These are phyloP conservation scores for Rhinocladiella mackenziei DNA, from an alignment of 2,329 filamentous ascomycete species.

Conservation along the genomic window DNA sequence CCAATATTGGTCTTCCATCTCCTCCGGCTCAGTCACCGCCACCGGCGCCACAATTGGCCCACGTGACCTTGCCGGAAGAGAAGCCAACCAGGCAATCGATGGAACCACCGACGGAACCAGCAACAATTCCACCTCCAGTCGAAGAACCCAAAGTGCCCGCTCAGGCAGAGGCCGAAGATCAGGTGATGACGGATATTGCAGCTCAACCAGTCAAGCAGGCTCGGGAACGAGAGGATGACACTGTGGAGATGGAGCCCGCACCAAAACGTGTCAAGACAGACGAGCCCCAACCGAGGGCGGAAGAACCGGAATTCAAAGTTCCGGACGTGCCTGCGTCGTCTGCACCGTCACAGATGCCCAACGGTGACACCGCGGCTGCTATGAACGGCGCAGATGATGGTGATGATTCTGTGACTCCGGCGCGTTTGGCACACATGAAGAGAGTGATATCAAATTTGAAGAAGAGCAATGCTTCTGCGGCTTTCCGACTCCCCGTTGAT, in stretches of 20 bases:
- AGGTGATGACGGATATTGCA: slow-evolving; percentile 54
- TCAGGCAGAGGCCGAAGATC: slow-evolving; percentile 36
- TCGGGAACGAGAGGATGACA: slow-evolving; percentile 74
- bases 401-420: slow-evolving; percentile 24
- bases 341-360: slow-evolving; percentile 28
- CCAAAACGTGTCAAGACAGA: slow-evolving; percentile 80
- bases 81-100: slow-evolving; percentile 10
- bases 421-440: slow-evolving; percentile 29
- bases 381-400: slow-evolving; percentile 26
- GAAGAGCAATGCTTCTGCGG: slow-evolving; percentile 74
- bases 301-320: slow-evolving; percentile 44
- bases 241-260: slow-evolving; percentile 55
- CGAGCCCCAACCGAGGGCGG: slow-evolving; percentile 37
- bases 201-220: slow-evolving; percentile 57
- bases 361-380: slow-evolving; percentile 32
- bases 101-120: slow-evolving; percentile 3
- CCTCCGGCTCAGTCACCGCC: slow-evolving; percentile 28
- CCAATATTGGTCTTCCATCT: slow-evolving; percentile 21
- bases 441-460: slow-evolving; percentile 52
- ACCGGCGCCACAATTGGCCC: slow-evolving; percentile 35
- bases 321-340: slow-evolving; percentile 40
- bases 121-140: slow-evolving; percentile 7
- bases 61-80: slow-evolving; percentile 19
- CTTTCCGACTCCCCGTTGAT: slow-evolving; percentile 76
- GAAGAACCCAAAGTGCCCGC: slow-evolving; percentile 26